Evolutionary conservation across 371 early-diverging fungal genomes (phyloP).

Genomic region (Lichtheimia ornata): DNA sequence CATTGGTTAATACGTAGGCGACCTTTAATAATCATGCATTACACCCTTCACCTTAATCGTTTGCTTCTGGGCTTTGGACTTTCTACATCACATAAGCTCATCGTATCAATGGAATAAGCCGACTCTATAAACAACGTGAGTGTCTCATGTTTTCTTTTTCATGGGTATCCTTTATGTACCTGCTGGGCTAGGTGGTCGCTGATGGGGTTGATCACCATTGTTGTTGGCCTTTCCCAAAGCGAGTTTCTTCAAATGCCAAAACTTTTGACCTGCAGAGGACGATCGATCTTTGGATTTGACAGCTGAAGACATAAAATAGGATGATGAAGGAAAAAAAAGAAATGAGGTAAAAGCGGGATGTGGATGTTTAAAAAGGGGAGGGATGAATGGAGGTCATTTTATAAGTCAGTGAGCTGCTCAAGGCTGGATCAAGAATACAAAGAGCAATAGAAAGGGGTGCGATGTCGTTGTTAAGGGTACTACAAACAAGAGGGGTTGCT

Average conservation of each 20-base stretch:
- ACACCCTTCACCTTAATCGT: constrained; percentile 15
- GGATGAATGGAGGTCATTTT: background rate
- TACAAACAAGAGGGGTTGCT: too few relatives aligned
- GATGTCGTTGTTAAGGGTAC: too few relatives aligned
- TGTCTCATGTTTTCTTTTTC: background rate
- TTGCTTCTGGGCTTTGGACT: constrained; percentile 17
- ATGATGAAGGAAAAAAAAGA: background rate
- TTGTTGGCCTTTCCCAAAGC: constrained; percentile 16
- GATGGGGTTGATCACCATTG: constrained; percentile 2
- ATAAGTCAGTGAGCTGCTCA: background rate
- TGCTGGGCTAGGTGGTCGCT: constrained; percentile 16
- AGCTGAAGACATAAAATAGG: constrained; percentile 9
- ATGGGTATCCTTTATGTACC: background rate
- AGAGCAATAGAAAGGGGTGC: background rate
- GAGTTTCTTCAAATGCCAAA: constrained; percentile 18
- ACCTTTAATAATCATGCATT: too few relatives aligned
- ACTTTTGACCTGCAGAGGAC: constrained; percentile 14
- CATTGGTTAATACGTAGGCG: background rate
- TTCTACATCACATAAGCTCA: constrained; percentile 13
- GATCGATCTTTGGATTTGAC: constrained; percentile 13
- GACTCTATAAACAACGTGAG: constrained; percentile 2
- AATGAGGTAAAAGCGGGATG: background rate
- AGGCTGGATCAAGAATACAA: background rate
- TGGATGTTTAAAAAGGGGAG: background rate
- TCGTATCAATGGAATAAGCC: constrained; percentile 11